phyloP scores from a whole-genome alignment of 2,329 filamentous ascomycete species.

The Hymenoscyphus scutula region DNA sequence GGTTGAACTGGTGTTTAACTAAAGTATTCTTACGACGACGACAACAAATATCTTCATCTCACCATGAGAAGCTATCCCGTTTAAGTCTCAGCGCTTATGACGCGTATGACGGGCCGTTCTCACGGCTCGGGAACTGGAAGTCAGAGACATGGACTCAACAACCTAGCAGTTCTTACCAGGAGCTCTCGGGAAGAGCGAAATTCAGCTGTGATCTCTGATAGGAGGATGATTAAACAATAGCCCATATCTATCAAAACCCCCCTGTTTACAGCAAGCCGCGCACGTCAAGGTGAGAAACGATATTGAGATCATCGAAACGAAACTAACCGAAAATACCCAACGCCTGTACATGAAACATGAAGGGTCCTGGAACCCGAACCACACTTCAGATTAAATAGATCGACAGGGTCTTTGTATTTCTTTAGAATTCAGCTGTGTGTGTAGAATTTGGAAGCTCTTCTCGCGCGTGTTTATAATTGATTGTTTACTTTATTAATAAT shows the following conservation, averaged over 20 bases:
- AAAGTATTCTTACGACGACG: too few species aligned
- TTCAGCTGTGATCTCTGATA: not conserved
- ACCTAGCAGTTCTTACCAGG: not conserved
- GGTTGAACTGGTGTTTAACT: too few species aligned
- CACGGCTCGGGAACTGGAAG: too few species aligned
- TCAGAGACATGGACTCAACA: not conserved
- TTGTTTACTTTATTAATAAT: not conserved
- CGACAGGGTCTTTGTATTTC: not conserved
- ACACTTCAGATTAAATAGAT: not conserved
- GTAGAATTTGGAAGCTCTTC: not conserved
- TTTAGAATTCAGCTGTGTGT: not conserved
- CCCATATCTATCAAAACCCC: not conserved
- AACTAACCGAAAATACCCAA: not conserved
- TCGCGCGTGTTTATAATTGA: not conserved
- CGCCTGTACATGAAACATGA: not conserved
- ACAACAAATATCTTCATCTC: too few species aligned
- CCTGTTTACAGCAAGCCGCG: not conserved
- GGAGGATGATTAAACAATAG: not conserved
- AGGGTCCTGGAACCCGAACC: not conserved
- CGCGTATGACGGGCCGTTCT: too few species aligned
- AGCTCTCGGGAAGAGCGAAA: not conserved
- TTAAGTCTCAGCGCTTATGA: too few species aligned
- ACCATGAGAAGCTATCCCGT: too few species aligned
- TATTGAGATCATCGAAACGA: slow-evolving; percentile 2
- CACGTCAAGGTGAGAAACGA: not conserved